These are phyloP conservation scores for Eucalyptus dawsonii DNA, from an alignment of 345 rosid species.

Conservation along the genomic window DNA sequence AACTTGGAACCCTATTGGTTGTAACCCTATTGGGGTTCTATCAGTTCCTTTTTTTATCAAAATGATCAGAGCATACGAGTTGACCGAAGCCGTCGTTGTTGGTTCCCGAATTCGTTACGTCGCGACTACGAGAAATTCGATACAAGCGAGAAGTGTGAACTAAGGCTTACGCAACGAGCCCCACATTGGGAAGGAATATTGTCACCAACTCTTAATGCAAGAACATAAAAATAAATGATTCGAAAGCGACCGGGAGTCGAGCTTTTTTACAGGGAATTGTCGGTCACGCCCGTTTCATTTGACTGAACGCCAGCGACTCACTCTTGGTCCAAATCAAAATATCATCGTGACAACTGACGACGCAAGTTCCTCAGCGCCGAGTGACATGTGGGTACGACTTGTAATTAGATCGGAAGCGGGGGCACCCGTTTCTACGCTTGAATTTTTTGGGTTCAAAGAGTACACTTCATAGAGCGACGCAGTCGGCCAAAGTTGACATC, in stretches of 20 bases:
- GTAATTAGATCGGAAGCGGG: background rate
- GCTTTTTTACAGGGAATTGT: too few relatives aligned
- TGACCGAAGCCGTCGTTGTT: background rate
- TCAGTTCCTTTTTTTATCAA: background rate
- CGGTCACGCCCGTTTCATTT: background rate
- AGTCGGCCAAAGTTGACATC: background rate
- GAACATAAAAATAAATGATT: background rate
- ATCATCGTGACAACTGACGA: background rate
- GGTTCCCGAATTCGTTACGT: background rate
- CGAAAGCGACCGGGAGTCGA: background rate
- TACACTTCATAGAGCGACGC: background rate
- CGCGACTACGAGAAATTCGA: background rate
- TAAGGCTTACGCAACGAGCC: background rate
- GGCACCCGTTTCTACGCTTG: background rate
- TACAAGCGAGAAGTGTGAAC: background rate
- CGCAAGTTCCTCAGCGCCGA: background rate
- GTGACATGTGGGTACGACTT: background rate
- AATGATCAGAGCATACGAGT: background rate
- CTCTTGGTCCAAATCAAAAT: background rate
- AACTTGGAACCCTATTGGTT: background rate
- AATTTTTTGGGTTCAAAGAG: background rate
- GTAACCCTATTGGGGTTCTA: background rate
- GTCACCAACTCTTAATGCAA: background rate
- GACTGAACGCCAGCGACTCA: background rate
- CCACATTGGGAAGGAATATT: background rate